Percentiles rank a stretch among this genome's conserved stretches.
These are phyloP conservation scores for Ustulina deusta DNA, from an alignment of 2,329 filamentous ascomycete genomes.

Conservation along the genomic window DNA sequence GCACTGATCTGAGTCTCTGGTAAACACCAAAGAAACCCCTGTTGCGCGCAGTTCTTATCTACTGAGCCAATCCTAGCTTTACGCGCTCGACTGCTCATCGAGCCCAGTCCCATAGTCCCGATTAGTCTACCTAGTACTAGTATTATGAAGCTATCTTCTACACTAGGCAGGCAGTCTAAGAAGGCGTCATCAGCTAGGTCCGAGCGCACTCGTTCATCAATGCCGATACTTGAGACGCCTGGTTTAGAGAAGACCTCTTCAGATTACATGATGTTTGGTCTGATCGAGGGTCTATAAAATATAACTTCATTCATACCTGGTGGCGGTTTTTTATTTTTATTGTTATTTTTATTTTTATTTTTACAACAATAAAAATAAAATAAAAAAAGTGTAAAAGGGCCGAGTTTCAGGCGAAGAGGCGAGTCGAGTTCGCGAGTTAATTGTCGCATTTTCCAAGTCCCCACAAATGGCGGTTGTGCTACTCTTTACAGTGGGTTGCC, in stretches of 20 bases:
- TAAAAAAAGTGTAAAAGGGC: conserved; percentile 4
- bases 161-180: conserved; percentile 15
- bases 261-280: conserved; percentile 11
- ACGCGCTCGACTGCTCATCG: conserved; percentile 32
- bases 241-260: conserved; percentile 7
- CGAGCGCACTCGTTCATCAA: neutral
- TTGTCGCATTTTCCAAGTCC: conserved; percentile 25
- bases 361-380: neutral
- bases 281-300: neutral
- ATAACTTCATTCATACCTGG: neutral
- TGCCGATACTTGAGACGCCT: conserved; percentile 7
- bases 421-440: conserved; percentile 29
- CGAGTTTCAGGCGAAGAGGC: conserved; percentile 24
- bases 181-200: conserved; percentile 41
- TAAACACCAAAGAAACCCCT: conserved; percentile 5
- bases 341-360: neutral
- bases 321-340: neutral
- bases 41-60: conserved; percentile 46
- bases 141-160: conserved; percentile 43
- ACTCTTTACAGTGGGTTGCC: conserved; percentile 20
- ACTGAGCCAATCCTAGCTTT: conserved; percentile 39
- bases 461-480: conserved; percentile 34
- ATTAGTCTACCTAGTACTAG: conserved; percentile 36
- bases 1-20: conserved; percentile 26
- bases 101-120: conserved; percentile 47